These are phyloP conservation scores for Boletus pseudo-olivaceus DNA, from an alignment of 768 basidiomycete species.

Conservation along the genomic window DNA sequence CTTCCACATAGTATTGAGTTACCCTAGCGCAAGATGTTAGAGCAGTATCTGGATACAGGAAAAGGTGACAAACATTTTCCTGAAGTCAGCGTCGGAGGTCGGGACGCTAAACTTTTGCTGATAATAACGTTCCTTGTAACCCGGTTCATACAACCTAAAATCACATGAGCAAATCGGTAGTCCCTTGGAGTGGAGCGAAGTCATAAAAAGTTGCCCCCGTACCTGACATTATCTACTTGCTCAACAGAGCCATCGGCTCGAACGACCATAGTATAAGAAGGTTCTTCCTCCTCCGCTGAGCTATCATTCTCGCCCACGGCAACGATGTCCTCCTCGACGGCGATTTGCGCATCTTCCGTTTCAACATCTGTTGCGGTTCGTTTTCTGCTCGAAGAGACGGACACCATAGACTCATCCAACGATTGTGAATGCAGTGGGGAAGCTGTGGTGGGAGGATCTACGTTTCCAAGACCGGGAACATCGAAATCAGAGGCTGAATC, in stretches of 20 bases:
- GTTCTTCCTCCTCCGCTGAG: constrained; percentile 47
- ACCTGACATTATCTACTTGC: constrained; percentile 92
- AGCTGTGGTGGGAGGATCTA: constrained; percentile 17
- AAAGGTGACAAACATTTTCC: constrained; percentile 56
- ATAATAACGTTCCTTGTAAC: constrained; percentile 95
- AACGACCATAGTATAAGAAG: constrained; percentile 63
- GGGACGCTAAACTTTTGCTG: constrained; percentile 85
- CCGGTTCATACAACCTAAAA: constrained; percentile 88
- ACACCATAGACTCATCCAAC: constrained; percentile 19
- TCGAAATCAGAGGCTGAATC: constrained; percentile 34
- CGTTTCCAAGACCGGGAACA: constrained; percentile 33
- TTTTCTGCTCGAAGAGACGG: constrained; percentile 36
- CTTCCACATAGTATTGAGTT: constrained; percentile 85
- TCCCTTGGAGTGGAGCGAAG: background rate
- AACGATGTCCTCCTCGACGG: constrained; percentile 24
- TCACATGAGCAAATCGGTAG: background rate
- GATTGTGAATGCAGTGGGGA: constrained; percentile 10
- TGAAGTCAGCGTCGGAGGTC: constrained; percentile 65
- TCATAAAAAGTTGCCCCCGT: constrained; percentile 29
- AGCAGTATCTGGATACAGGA: background rate
- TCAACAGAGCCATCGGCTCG: constrained; percentile 92
- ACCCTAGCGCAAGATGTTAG: constrained; percentile 45
- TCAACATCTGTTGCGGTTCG: constrained; percentile 43
- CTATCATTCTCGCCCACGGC: constrained; percentile 37
- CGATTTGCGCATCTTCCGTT: constrained; percentile 38